A percentile compares a stretch with the other conserved stretches of the same genome.
phyloP scores from a whole-genome alignment of 805 yeast genomes.

The Suhomyces pyralidae region DNA sequence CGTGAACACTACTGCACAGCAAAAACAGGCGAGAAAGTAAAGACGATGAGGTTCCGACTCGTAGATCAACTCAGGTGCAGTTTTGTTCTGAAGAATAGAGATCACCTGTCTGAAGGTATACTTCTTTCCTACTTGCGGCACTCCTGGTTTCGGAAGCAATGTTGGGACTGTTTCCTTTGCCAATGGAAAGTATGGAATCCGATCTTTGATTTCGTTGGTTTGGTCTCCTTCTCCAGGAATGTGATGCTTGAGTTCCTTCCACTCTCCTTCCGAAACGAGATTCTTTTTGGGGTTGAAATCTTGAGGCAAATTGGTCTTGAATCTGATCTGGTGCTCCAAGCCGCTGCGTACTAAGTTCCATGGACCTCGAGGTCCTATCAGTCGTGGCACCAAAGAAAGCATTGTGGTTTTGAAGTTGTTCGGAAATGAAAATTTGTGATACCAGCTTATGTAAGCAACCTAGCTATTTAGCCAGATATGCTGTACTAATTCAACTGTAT shows the following conservation, averaged over 20 bases:
- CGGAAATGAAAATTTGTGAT: neutral
- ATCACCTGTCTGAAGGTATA: conserved; percentile 61
- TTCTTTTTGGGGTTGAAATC: conserved; percentile 27
- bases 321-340: conserved; percentile 8
- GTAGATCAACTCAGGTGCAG: conserved; percentile 69
- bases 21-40: conserved; percentile 66
- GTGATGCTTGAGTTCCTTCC: conserved; percentile 44
- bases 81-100: conserved; percentile 50
- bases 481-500: neutral
- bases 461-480: too few relatives aligned
- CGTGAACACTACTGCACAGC: conserved; percentile 64
- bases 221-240: conserved; percentile 55
- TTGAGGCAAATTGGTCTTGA: conserved; percentile 29
- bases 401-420: neutral
- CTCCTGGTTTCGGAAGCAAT: conserved; percentile 70
- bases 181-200: conserved; percentile 66
- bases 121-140: conserved; percentile 64
- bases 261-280: conserved; percentile 36
- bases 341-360: neutral
- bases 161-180: conserved; percentile 64
- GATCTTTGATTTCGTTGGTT: conserved; percentile 47
- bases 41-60: conserved; percentile 82
- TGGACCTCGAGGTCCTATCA: neutral
- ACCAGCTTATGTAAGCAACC: neutral
- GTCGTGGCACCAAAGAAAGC: conserved; percentile 1